Evolutionary conservation across 1,139 yeast genomes (phyloP), one percentile per base, ranked within the genome.

Genomic region (Diutina rugosa): DNA sequence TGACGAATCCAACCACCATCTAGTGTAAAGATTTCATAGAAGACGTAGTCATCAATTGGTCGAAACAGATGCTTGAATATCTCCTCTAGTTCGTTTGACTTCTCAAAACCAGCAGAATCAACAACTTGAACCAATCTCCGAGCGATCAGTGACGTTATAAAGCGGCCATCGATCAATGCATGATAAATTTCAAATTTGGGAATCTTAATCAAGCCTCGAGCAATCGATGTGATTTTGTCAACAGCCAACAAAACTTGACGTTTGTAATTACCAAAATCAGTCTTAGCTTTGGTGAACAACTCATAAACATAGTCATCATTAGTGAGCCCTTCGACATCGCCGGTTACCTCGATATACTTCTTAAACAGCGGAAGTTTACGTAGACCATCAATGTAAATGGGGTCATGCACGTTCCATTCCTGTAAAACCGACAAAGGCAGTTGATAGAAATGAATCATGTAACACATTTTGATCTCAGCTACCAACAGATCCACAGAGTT

Each of bases 381-480:
- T 38, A 80, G 65, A 8, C 76, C 69, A 30, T 67, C 67, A 35
- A 72, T 65, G 59, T 79, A 72, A 14, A 56, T 56, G 6, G 47
- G 30, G 38, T 52, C 54, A 3, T 61, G 61, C n/a, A 18, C 52
- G 46, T 57, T 12, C 10, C 57, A 58, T 30, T 60, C 61, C 12
- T 57, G 54, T 44, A 61, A 47, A 9, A 57, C 56, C 0, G 87
- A 74, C 56, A 84, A 75, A 1, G 93, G 90, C 69, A 83, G 85
- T 58, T 81, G 83, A 64, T 80, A 87, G 65, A 81, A 87, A 63
- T 85, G 86, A 5, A 84, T 77, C 89, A 88, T 84, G 62, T 83
- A 76, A 32, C 84, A 71, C 59, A 86, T 73, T 62, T 83, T 84
- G 60, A 88, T 69, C 54, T 80, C 77, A 16, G 80, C 68, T 8